Conservation (phyloP, 1,284 basidiomycete genomes). For the Pseudozyma hubeiensis region DNA sequence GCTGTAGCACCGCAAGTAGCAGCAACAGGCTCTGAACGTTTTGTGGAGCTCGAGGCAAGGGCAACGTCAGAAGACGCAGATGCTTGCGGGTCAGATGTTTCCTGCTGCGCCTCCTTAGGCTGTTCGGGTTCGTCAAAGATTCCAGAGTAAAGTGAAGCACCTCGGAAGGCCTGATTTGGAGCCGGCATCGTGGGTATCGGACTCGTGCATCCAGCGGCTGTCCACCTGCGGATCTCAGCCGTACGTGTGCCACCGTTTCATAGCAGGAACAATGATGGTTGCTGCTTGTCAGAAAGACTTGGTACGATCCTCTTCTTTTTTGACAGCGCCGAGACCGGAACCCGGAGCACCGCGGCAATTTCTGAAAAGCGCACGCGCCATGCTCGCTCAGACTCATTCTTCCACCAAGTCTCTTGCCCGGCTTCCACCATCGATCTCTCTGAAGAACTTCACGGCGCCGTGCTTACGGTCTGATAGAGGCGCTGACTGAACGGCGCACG, state of each 20-base stretch:
- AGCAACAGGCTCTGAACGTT: neutral
- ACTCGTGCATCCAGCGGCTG: no score
- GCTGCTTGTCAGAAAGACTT: no score
- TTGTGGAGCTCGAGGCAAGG: neutral
- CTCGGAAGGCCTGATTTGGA: constrained; percentile 29
- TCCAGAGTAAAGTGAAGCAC: constrained; percentile 52
- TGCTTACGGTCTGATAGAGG: neutral
- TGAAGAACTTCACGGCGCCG: neutral
- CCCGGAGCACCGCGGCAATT: neutral
- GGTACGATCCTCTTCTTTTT: no score
- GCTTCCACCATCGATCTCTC: neutral
- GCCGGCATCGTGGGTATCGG: constrained; percentile 10
- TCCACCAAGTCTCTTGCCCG: neutral
- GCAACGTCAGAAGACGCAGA: neutral
- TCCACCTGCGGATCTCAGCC: no score
- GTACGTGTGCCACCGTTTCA: no score
- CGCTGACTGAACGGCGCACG: no score
- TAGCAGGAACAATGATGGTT: no score
- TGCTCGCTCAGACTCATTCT: neutral
- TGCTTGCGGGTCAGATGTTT: neutral
- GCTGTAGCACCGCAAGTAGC: neutral
- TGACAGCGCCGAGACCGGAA: neutral
- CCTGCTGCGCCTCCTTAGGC: constrained; percentile 1
- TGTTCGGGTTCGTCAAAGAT: constrained; percentile 37
- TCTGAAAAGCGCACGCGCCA: constrained; percentile 5